Evolutionary conservation across 2,329 filamentous ascomycete genomes (phyloP).

Genomic region (Aspergillus proliferans): DNA sequence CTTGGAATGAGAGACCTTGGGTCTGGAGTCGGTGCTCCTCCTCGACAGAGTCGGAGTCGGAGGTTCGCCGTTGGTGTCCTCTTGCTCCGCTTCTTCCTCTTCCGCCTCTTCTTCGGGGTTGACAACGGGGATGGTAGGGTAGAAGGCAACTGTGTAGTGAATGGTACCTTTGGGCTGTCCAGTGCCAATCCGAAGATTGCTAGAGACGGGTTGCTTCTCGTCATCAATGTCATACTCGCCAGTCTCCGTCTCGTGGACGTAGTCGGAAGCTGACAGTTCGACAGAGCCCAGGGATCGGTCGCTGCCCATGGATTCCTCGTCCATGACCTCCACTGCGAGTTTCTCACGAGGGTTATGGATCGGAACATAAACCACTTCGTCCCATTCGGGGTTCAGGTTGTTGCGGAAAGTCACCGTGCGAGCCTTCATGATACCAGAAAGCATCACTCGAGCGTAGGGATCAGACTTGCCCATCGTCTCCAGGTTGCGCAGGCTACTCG

Average conservation of each 20-base stretch:
- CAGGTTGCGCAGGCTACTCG: slow-evolving; percentile 77
- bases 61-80: slow-evolving; percentile 26
- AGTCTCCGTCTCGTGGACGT: slow-evolving; percentile 66
- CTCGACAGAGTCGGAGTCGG: slow-evolving; percentile 10
- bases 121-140: slow-evolving; percentile 76
- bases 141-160: slow-evolving; percentile 81
- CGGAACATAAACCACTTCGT: slow-evolving; percentile 91
- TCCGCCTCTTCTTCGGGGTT: slow-evolving; percentile 68
- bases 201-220: slow-evolving; percentile 60
- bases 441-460: slow-evolving; percentile 79
- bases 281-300: slow-evolving; percentile 80
- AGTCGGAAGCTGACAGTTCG: slow-evolving; percentile 71
- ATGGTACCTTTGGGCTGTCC: slow-evolving; percentile 71
- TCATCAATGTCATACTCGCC: slow-evolving; percentile 79
- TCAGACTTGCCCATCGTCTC: slow-evolving; percentile 97
- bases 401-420: slow-evolving; percentile 94
- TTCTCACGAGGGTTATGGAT: slow-evolving; percentile 80
- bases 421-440: slow-evolving; percentile 85
- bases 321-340: slow-evolving; percentile 89
- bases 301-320: slow-evolving; percentile 84
- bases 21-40: slow-evolving; percentile 26
- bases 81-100: slow-evolving; percentile 36
- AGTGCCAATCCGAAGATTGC: slow-evolving; percentile 66
- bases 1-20: slow-evolving; percentile 22
- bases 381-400: slow-evolving; percentile 90